Evolutionary conservation across 148 eudicot genomes (phyloP).

Genomic region (Vaccinium darrowii): DNA sequence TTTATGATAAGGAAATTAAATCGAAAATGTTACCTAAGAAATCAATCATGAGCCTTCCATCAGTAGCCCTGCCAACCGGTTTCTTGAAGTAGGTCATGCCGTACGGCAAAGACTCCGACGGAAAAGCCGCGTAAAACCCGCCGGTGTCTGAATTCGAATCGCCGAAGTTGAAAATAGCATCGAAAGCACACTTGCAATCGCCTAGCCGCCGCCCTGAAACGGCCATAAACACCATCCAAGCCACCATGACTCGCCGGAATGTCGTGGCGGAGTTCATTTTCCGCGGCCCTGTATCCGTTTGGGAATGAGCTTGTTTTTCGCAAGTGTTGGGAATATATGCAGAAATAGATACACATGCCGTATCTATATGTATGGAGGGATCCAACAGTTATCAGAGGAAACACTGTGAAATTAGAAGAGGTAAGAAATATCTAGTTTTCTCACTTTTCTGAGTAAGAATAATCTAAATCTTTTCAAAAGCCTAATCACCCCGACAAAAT

Average conservation of each 20-base stretch:
- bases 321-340: too few species aligned
- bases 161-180: slow-evolving; percentile 87
- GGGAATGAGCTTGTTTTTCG: background rate
- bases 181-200: slow-evolving; percentile 54
- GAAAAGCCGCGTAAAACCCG: slow-evolving; percentile 79
- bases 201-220: slow-evolving; percentile 8
- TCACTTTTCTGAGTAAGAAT: background rate
- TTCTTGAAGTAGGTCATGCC: slow-evolving; percentile 83
- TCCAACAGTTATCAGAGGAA: background rate
- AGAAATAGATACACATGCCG: background rate
- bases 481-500: too few species aligned
- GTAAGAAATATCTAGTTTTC: background rate
- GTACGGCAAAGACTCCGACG: slow-evolving; percentile 39
- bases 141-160: slow-evolving; percentile 90
- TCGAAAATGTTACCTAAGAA: slow-evolving; percentile 55
- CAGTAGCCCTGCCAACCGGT: slow-evolving; percentile 71
- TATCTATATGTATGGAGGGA: background rate
- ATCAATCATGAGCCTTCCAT: slow-evolving; percentile 76
- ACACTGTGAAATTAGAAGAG: background rate
- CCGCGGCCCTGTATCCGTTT: background rate
- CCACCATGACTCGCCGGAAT: slow-evolving; percentile 19
- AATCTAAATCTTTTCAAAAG: background rate
- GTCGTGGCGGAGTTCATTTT: background rate
- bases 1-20: background rate
- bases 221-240: slow-evolving; percentile 18